Base-by-base conservation (phyloP, 345 rosid genomes). In the Bruguiera gymnorhiza region DNA sequence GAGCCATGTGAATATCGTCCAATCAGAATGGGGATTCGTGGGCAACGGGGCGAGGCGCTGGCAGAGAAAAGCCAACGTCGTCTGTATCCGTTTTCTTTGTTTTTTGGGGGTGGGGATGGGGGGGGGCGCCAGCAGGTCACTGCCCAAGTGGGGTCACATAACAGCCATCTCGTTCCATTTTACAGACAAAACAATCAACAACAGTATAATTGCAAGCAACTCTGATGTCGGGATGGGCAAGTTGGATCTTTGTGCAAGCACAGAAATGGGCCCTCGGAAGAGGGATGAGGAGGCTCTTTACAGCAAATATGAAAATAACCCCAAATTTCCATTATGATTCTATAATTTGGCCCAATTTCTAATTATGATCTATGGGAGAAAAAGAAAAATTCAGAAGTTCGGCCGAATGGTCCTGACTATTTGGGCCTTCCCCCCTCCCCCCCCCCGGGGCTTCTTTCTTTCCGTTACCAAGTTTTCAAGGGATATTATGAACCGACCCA, bases 11-110 rank as follows among this genome's bases (percentile, higher is more conserved):
- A 62, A 30, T 0, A 57, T 6, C 62, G 9, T 34, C 39, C 32
- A 60, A 59, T 30, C 58, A 36, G 75, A 75, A 61, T 68, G 56
- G 69, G n/a, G 67, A 62, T 63, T 53, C 67, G 50, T 29, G 48
- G 46, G 19, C 34, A 75, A 71, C 70, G 80, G 80, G 50, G 13
- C 50, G 70, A 65, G 78, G 72, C 8, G 68, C 51, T 71, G 83
- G 66, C 6, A 53, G 27, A 10, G 78, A 66, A 63, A 76, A 70
- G 61, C 50, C 18, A 52, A 71, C 21, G 34, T 59, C 34, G 72
- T 70, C 56, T 29, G 43, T 19, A n/a, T 62, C 77, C 75, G 69
- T 68, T 13, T 43, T 15, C 50, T 43, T 15, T 65, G 65, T 20
- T 27, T 27, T 27, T 27, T 1, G 2, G 24, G 24, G 34, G 34